Evolutionary conservation across 2,329 filamentous ascomycete species (phyloP).

Genomic region (Alternaria triticina): DNA sequence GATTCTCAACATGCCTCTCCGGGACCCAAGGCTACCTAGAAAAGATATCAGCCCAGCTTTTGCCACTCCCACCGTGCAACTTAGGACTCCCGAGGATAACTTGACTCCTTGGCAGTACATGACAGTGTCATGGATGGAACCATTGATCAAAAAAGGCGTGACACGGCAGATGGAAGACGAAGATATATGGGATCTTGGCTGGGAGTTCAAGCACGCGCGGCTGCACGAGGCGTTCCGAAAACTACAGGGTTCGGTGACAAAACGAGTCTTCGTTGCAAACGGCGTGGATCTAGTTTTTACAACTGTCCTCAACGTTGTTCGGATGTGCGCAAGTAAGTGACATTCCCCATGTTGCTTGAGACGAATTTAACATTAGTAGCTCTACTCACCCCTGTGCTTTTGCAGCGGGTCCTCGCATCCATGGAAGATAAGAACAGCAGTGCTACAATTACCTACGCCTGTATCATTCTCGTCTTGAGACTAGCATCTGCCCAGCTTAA

Average conservation of each 20-base stretch:
- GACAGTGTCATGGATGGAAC: conserved; percentile 81
- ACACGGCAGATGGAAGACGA: conserved; percentile 72
- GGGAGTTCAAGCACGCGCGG: conserved; percentile 79
- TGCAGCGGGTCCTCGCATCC: conserved; percentile 73
- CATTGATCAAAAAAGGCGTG: conserved; percentile 71
- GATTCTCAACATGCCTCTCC: conserved; percentile 73
- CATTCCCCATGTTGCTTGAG: not conserved
- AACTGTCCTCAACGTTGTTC: conserved; percentile 67
- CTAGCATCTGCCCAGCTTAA: conserved; percentile 68
- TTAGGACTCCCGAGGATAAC: conserved; percentile 82
- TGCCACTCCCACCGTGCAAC: conserved; percentile 60
- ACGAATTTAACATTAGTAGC: conserved; percentile 18
- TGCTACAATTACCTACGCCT: conserved; percentile 69
- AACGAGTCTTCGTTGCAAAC: conserved; percentile 75
- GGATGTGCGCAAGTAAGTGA: conserved; percentile 61
- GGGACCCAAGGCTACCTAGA: conserved; percentile 62
- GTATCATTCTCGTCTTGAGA: conserved; percentile 66
- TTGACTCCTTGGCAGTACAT: conserved; percentile 83
- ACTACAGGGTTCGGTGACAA: conserved; percentile 74
- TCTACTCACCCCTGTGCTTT: conserved; percentile 66
- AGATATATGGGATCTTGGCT: conserved; percentile 81
- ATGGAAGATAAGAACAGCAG: conserved; percentile 64
- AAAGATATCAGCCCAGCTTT: conserved; percentile 67
- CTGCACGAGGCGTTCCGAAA: conserved; percentile 78
- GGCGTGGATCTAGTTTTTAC: conserved; percentile 77